Evolutionary conservation across 1,284 basidiomycete species (phyloP).

Genomic region (Malassezia nana): DNA sequence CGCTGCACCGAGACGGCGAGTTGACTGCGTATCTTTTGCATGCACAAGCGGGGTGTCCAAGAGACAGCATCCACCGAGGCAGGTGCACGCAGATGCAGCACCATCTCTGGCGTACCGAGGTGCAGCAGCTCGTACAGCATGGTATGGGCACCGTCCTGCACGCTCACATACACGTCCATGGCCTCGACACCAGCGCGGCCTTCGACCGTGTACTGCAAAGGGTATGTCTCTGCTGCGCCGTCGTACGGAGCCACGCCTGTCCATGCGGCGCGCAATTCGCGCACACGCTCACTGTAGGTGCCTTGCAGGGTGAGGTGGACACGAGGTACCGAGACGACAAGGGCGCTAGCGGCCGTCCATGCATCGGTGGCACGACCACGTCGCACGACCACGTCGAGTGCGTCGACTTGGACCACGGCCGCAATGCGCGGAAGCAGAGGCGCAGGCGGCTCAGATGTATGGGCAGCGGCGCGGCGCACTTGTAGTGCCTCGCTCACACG

Average conservation of each 20-base stretch:
- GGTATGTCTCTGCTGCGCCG: not conserved
- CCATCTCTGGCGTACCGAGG: not conserved
- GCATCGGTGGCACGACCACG: not conserved
- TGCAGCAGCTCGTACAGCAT: constrained; percentile 10
- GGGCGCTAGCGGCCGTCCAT: not conserved
- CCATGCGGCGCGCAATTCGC: not conserved
- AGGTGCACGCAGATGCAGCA: not conserved
- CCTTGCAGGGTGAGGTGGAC: constrained; percentile 3
- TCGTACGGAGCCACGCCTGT: not conserved
- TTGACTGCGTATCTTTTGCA: not conserved
- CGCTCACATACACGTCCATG: constrained; percentile 12
- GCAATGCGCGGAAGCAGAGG: constrained; percentile 11
- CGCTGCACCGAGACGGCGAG: not conserved
- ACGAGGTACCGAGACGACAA: constrained; percentile 2
- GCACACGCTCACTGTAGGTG: constrained; percentile 9
- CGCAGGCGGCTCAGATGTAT: not conserved
- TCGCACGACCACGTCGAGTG: constrained; percentile 3
- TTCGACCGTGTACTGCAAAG: constrained; percentile 7
- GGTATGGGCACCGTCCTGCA: not conserved
- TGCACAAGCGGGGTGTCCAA: not conserved
- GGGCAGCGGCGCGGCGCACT: not conserved
- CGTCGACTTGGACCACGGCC: constrained; percentile 16
- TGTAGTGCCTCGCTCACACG: constrained; percentile 13
- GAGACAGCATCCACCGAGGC: not conserved
- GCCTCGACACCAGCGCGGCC: not conserved